Conservation (phyloP, 1,284 basidiomycete species). For the Cryptococcus sp. region DNA sequence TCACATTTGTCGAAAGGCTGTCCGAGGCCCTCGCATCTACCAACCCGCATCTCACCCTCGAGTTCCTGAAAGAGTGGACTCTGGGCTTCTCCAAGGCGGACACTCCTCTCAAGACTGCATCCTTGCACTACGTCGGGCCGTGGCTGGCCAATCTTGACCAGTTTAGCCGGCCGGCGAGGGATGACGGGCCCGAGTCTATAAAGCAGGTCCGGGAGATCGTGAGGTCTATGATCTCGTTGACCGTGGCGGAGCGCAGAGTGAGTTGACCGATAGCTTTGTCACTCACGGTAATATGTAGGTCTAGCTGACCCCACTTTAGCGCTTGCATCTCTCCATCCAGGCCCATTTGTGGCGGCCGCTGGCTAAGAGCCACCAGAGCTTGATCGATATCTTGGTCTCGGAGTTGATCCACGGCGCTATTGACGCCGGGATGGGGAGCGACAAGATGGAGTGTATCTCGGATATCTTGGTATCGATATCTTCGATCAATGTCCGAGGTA, state of each 20-base stretch:
- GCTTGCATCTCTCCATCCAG: conserved; percentile 63
- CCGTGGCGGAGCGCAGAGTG: conserved; percentile 66
- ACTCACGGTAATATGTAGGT: background rate
- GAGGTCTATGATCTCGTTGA: conserved; percentile 69
- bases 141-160: conserved; percentile 76
- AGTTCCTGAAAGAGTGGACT: conserved; percentile 78
- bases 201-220: conserved; percentile 66
- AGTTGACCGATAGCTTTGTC: conserved; percentile 15
- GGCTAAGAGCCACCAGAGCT: conserved; percentile 61
- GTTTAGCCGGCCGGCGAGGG: conserved; percentile 66
- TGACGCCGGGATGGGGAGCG: conserved; percentile 72
- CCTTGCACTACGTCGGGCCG: conserved; percentile 73
- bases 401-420: conserved; percentile 74
- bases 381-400: conserved; percentile 69
- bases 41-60: conserved; percentile 74
- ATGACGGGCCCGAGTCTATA: conserved; percentile 33
- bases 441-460: conserved; percentile 69
- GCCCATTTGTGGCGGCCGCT: conserved; percentile 72
- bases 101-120: conserved; percentile 64
- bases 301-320: conserved; percentile 50
- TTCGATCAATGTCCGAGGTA: conserved; percentile 71
- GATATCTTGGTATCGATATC: conserved; percentile 70
- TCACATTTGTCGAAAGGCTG: conserved; percentile 61
- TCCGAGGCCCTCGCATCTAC: conserved; percentile 69
- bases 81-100: conserved; percentile 57